Percentiles rank a stretch among this genome's conserved stretches.
Conservation (phyloP, 2,329 filamentous ascomycete species). For the Calonectria honghensis region DNA sequence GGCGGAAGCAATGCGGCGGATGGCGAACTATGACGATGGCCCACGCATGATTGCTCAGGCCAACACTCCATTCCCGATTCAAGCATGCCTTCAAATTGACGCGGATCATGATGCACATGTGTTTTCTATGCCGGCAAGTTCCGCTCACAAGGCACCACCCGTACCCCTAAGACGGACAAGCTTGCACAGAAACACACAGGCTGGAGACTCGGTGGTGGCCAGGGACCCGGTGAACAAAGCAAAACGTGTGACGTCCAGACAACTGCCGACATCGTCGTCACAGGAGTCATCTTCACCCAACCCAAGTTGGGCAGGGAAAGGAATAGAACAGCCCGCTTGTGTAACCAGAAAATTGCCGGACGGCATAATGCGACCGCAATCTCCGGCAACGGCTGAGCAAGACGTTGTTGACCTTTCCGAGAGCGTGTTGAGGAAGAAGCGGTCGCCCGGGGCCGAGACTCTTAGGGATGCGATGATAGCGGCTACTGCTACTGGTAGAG, state of each 20-base stretch:
- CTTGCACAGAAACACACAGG: conserved; percentile 40
- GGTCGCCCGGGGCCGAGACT: conserved; percentile 49
- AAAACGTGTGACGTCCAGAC: conserved; percentile 37
- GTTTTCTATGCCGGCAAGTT: conserved; percentile 28
- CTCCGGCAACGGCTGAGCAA: conserved; percentile 30
- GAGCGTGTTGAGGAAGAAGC: conserved; percentile 47
- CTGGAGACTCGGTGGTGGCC: not conserved
- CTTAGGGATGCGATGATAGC: conserved; percentile 45
- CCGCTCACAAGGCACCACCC: conserved; percentile 28
- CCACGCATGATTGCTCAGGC: conserved; percentile 28
- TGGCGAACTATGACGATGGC: conserved; percentile 45
- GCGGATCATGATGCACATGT: conserved; percentile 5
- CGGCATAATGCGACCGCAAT: conserved; percentile 23
- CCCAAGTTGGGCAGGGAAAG: not conserved
- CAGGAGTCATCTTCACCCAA: not conserved
- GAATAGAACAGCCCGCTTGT: not conserved
- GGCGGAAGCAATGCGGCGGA: conserved; percentile 62
- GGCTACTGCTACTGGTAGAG: conserved; percentile 34
- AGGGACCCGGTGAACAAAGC: conserved; percentile 7
- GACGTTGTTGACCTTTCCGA: conserved; percentile 32
- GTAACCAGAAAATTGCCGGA: conserved; percentile 1
- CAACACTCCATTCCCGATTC: not conserved
- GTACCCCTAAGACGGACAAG: conserved; percentile 52
- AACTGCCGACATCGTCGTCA: not conserved
- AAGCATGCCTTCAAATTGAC: conserved; percentile 22